Percentiles rank a stretch among this genome's conserved stretches.
Evolutionary conservation across 768 basidiomycete genomes (phyloP).

Genomic region (Mycena indigotica): DNA sequence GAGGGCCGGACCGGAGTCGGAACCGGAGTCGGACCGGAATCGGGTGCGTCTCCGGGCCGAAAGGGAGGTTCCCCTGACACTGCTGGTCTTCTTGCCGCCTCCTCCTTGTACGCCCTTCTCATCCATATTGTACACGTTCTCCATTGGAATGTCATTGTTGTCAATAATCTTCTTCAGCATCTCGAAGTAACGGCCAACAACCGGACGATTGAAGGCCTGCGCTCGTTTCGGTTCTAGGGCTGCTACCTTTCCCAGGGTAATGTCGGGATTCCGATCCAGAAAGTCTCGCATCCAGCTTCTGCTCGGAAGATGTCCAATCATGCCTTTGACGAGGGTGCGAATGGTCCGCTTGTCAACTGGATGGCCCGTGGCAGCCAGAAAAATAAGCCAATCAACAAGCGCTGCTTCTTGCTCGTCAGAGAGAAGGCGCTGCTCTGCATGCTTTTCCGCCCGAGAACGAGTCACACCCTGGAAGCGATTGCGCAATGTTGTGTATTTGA

Average conservation of each 20-base stretch:
- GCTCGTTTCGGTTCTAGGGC: slow-evolving; percentile 34
- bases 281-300: slow-evolving; percentile 18
- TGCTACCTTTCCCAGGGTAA: slow-evolving; percentile 25
- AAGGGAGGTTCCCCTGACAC: too few species aligned
- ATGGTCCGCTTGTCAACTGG: slow-evolving; percentile 8
- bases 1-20: too few species aligned
- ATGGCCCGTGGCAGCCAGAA: slow-evolving; percentile 7
- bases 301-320: not conserved
- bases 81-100: slow-evolving; percentile 21
- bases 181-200: slow-evolving; percentile 25
- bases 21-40: too few species aligned
- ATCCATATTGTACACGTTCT: slow-evolving; percentile 34
- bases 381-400: slow-evolving; percentile 20
- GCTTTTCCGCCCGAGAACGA: too few species aligned
- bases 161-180: slow-evolving; percentile 19
- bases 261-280: slow-evolving; percentile 20
- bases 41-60: too few species aligned
- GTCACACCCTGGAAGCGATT: too few species aligned
- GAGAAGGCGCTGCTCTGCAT: slow-evolving; percentile 16
- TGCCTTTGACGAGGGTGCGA: not conserved
- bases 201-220: slow-evolving; percentile 29
- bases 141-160: slow-evolving; percentile 26
- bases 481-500: too few species aligned
- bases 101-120: slow-evolving; percentile 34
- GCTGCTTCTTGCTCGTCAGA: slow-evolving; percentile 10